Base-by-base conservation (phyloP, 23 red algal genomes). In the Pyropia haitanensis region DNA sequence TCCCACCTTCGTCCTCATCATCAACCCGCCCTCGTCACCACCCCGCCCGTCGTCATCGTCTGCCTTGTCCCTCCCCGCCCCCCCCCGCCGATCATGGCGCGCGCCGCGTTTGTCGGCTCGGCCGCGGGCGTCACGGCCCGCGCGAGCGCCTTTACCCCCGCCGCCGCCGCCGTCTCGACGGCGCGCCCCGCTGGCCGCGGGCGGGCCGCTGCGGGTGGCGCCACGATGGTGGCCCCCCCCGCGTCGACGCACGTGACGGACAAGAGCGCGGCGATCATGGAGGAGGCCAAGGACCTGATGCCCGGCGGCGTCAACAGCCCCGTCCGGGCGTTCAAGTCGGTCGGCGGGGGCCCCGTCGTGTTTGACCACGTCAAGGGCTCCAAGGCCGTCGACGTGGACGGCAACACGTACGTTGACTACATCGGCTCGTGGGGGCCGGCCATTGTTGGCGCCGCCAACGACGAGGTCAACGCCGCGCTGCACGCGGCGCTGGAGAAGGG, bases 331-430 rank as follows among this genome's bases (percentile, higher is more conserved):
- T 98, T 98, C 75, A 82, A 83, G 34, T 91, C 85, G 19, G 94
- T 98, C 16, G 94, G 85, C 55, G 94, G 94, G 17, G 64, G 64
- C 54, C 85, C 94, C 5, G 79, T 98, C 33, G 94, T 98, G 18
- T 98, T 98, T 65, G 79, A 98, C 63, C 73, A 61, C 49, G 85
- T 89, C 25, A 89, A 88, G 64, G 94, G 94, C 27, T 85, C 77
- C 46, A 98, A 90, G 65, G 85, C 85, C 15, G 60, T 65, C 52
- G 94, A 98, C 52, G 80, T 98, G 58, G 94, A 98, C 71, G 94
- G 94, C 27, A 98, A 98, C 57, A 76, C 83, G 50, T 98, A 98
- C 59, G 81, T 98, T 55, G 94, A 98, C 76, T 98, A 98, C 60
- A 88, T 98, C 27, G 84, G 85, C 29, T 88, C 86, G n/a, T 98